These are phyloP conservation scores for Pythium aphanidermatum DNA, from an alignment of 352 stramenopile genomes.

Conservation along the genomic window DNA sequence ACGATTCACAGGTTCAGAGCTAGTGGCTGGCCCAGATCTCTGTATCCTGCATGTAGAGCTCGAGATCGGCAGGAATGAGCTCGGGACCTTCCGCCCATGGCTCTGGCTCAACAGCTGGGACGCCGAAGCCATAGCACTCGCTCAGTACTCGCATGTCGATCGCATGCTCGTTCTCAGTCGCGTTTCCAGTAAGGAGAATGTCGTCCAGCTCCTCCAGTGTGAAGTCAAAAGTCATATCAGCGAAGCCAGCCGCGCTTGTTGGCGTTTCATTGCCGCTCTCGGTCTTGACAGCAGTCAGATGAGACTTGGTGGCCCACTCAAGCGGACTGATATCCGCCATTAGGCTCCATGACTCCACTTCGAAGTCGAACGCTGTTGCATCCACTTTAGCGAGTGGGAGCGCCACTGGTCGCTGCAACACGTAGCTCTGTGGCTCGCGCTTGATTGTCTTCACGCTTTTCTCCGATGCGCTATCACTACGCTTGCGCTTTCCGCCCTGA, in stretches of 20 bases:
- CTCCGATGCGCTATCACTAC: conserved; percentile 12
- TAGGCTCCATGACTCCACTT: conserved; percentile 20
- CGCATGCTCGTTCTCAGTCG: neutral
- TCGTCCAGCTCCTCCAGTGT: conserved; percentile 25
- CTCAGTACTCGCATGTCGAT: conserved; percentile 6
- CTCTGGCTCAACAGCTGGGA: conserved; percentile 7
- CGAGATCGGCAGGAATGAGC: conserved; percentile 18
- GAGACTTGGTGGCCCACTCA: conserved; percentile 18
- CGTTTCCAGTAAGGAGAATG: conserved; percentile 12
- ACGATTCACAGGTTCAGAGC: neutral
- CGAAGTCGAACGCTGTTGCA: conserved; percentile 17
- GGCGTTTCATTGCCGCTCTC: conserved; percentile 22
- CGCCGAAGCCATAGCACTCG: conserved; percentile 17
- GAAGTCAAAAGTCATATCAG: conserved; percentile 19
- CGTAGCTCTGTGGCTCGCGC: conserved; percentile 1
- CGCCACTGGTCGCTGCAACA: neutral
- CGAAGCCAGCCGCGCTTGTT: conserved; percentile 14
- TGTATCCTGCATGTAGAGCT: conserved; percentile 24
- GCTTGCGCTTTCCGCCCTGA: conserved; percentile 18
- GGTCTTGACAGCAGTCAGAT: conserved; percentile 11
- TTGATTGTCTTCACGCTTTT: conserved; percentile 9
- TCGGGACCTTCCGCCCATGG: conserved; percentile 10
- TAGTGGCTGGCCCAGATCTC: conserved; percentile 18
- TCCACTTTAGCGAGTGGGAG: conserved; percentile 15
- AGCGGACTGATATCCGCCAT: conserved; percentile 17